Conservation (phyloP, 805 yeast genomes). For the Starmerella apis region DNA sequence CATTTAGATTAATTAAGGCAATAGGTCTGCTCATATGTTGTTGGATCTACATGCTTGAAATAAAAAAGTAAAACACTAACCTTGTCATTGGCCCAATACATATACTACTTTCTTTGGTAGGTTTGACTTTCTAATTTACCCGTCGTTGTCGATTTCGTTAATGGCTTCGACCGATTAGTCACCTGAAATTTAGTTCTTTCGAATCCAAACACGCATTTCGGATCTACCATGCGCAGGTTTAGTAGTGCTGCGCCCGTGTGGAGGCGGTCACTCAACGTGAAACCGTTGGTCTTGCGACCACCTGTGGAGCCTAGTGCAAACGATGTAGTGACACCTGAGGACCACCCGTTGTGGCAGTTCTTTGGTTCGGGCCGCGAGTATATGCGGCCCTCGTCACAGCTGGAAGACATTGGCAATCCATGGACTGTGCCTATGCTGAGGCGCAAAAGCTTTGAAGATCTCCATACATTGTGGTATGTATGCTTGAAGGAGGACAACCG, state of each 20-base stretch:
- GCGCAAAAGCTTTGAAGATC: constrained; percentile 80
- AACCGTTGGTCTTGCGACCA: constrained; percentile 51
- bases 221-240: constrained; percentile 15
- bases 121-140: too few relatives aligned
- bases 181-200: constrained; percentile 6
- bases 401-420: constrained; percentile 42
- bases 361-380: constrained; percentile 52
- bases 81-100: too few relatives aligned
- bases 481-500: constrained; percentile 74
- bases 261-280: constrained; percentile 29
- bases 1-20: too few relatives aligned
- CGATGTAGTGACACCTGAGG: constrained; percentile 61
- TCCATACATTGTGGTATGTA: constrained; percentile 84
- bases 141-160: too few relatives aligned
- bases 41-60: too few relatives aligned
- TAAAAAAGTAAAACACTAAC: too few relatives aligned
- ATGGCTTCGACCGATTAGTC: too few relatives aligned
- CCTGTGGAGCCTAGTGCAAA: constrained; percentile 78
- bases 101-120: too few relatives aligned
- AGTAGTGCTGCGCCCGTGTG: constrained; percentile 8
- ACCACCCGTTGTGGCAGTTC: constrained; percentile 94
- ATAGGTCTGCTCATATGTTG: too few relatives aligned
- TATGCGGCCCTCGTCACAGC: constrained; percentile 47
- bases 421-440: constrained; percentile 87
- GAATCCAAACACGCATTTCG: not conserved